A percentile compares a stretch with the other conserved stretches of the same genome.
Conservation (phyloP, 208 protist species). For the Acanthamoeba quina region DNA sequence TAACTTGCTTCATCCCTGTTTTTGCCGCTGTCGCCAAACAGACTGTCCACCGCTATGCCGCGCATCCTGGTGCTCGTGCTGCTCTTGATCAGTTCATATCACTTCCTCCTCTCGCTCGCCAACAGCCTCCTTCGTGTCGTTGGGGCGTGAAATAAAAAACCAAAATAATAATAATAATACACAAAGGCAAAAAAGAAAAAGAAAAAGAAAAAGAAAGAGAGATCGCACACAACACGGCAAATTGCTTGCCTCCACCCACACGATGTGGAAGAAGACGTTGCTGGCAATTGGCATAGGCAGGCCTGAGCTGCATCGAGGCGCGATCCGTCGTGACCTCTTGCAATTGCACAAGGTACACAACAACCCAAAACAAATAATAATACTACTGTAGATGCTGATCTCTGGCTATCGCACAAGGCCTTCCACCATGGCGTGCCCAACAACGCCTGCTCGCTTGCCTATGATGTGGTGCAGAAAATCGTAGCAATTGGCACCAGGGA, state of each 20-base stretch:
- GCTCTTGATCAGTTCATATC: conserved; percentile 34
- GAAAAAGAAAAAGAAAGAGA: background rate
- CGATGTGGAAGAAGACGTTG: conserved; percentile 67
- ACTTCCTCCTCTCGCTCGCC: conserved; percentile 12
- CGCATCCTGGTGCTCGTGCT: conserved; percentile 49
- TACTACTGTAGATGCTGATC: no score
- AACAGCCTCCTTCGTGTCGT: conserved; percentile 1
- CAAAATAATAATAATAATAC: background rate
- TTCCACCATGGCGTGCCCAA: conserved; percentile 68
- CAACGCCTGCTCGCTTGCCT: conserved; percentile 35
- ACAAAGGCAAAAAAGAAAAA: background rate
- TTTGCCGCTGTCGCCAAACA: background rate
- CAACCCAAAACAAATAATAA: no score
- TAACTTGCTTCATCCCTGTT: background rate
- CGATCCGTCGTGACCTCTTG: background rate
- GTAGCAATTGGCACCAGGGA: conserved; percentile 18
- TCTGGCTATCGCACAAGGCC: background rate
- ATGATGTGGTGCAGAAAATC: conserved; percentile 54
- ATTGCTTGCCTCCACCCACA: background rate
- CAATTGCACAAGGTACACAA: background rate
- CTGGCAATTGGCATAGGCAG: conserved; percentile 23
- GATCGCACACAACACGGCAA: background rate
- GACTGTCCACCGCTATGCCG: conserved; percentile 20
- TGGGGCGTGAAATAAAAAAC: background rate
- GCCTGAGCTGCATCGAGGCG: conserved; percentile 23